These are phyloP conservation scores for Penicillium sp. DNA, from an alignment of 2,329 filamentous ascomycete species.

Conservation along the genomic window DNA sequence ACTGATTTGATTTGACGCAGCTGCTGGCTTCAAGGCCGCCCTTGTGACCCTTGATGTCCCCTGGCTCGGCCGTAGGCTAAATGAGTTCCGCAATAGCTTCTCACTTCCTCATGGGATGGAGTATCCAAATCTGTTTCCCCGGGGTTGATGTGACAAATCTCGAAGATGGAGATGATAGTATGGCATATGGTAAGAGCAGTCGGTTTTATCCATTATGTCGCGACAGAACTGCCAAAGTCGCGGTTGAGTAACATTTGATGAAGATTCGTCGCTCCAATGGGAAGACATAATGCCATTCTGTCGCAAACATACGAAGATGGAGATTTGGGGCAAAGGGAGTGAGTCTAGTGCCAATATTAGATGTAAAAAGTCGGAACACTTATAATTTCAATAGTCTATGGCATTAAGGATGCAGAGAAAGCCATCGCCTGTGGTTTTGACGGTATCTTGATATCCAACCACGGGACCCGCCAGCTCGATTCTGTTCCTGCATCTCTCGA, in stretches of 20 bases:
- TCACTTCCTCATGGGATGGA: background rate
- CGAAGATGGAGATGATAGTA: no score
- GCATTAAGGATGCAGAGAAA: conserved; percentile 1
- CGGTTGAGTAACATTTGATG: no score
- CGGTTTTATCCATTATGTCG: no score
- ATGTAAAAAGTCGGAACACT: no score
- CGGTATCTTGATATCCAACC: conserved; percentile 10
- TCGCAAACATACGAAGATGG: background rate
- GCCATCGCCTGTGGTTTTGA: conserved; percentile 3
- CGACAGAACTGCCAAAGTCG: no score
- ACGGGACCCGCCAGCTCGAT: conserved; percentile 9
- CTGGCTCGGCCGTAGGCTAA: background rate
- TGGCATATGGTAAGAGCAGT: no score
- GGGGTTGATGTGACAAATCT: no score
- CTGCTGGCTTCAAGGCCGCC: background rate
- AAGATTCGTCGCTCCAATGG: background rate
- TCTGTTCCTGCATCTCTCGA: conserved; percentile 9
- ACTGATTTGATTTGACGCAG: background rate
- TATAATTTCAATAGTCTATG: no score
- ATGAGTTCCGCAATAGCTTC: background rate
- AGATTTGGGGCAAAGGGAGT: background rate
- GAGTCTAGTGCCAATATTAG: background rate
- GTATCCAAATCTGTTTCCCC: background rate
- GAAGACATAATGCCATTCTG: background rate
- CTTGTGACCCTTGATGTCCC: background rate